Evolutionary conservation across 2,329 filamentous ascomycete genomes (phyloP), one percentile per base, ranked within the genome.

Genomic region (Akanthomyces dipterigenus): DNA sequence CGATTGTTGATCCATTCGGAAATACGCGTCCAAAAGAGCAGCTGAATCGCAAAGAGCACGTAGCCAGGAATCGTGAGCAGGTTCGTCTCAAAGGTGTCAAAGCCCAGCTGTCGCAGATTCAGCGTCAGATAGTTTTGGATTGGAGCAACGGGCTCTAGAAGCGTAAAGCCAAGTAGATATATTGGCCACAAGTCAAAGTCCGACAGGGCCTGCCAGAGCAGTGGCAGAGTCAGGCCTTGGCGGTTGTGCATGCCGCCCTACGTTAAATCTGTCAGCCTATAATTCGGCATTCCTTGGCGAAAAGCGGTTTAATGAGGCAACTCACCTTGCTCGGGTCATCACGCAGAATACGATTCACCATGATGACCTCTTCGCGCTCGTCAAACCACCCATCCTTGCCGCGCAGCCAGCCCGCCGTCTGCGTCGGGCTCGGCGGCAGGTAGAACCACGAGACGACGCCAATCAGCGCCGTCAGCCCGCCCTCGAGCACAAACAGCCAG

Each of bases 51-150:
- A 36, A 64, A 65, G 11, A 82, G 66, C 1, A 78, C 76, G 55
- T 79, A 79, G 4, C 74, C 78, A 0, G 83, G 81, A n/a, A 89
- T 88, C 2, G 81, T 80, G 8, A 89, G 77, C 38, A 89, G 69
- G 67, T 88, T 89, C 1, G 84, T 79, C 24, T 83, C 73, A 70
- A 89, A 86, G 2, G 82, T 84, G 63, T 77, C 73, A 71, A 87
- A 87, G 2, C 80, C 86, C 0, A 88, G 73, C 1, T 76, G 73
- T 50, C 80, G 79, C 6, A 88, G 76, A 1, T 80, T 83, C 5
- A 87, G 77, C 0, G 86, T 85, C 5, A 89, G 76, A 63, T 88
- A 88, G 18, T 77, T 76, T 1, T 75, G 69, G 0, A 81, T 80
- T 0, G 77, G 76, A 0, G 70, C 70, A 42, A 75, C 75, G 0